Percentiles rank a stretch among this genome's conserved stretches.
Evolutionary conservation across 371 early-diverging fungal species (phyloP).

Genomic region (Syncephalastrum sp.): DNA sequence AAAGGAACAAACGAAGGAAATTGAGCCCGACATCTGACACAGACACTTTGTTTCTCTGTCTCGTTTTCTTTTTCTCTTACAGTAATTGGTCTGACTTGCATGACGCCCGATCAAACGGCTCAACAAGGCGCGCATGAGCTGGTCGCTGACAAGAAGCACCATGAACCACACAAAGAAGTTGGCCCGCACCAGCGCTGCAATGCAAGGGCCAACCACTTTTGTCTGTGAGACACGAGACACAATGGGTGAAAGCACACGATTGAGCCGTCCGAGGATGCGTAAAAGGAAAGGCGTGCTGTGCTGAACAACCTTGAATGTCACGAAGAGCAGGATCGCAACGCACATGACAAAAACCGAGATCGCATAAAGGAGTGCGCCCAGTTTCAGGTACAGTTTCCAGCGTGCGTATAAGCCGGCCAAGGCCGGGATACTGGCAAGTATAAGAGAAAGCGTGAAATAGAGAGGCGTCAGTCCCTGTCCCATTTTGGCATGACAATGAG

Average conservation of each 20-base stretch:
- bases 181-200: conserved; percentile 25
- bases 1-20: conserved; percentile 1
- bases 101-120: conserved; percentile 35
- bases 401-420: conserved; percentile 10
- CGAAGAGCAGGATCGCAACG: conserved; percentile 24
- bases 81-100: conserved; percentile 28
- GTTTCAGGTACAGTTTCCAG: conserved; percentile 5
- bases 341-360: conserved; percentile 25
- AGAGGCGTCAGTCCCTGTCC: background rate
- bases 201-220: conserved; percentile 29
- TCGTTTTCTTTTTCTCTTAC: conserved; percentile 12
- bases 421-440: conserved; percentile 11
- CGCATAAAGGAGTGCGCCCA: conserved; percentile 16
- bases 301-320: conserved; percentile 35
- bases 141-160: conserved; percentile 37
- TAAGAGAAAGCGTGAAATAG: conserved; percentile 7
- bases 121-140: conserved; percentile 29
- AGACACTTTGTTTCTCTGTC: background rate
- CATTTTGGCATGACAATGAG: conserved; percentile 5
- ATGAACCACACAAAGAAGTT: conserved; percentile 43
- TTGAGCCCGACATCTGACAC: background rate
- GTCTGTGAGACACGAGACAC: conserved; percentile 22
- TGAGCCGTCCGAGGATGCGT: conserved; percentile 19
- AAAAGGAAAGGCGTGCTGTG: conserved; percentile 34
- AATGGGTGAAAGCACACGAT: conserved; percentile 27